phyloP scores from a whole-genome alignment of 768 basidiomycete species.

The Suillus variegatus region DNA sequence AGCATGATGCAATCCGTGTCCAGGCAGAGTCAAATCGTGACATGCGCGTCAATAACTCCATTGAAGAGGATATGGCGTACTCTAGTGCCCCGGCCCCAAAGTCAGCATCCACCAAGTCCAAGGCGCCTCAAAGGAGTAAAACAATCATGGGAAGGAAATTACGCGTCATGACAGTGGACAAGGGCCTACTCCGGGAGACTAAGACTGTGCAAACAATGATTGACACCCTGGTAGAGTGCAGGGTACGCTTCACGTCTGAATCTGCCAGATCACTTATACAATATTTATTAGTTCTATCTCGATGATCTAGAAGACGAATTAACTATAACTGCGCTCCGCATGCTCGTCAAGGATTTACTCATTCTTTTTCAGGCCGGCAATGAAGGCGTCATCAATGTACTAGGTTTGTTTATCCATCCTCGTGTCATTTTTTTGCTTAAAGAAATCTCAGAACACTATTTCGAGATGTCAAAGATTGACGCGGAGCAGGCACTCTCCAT shows the following conservation, averaged over 20 bases:
- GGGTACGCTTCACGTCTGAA: conserved; percentile 52
- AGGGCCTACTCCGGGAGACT: conserved; percentile 91
- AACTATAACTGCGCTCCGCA: conserved; percentile 81
- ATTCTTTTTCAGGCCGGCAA: conserved; percentile 96
- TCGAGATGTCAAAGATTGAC: conserved; percentile 96
- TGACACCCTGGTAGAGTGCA: conserved; percentile 83
- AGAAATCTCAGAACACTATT: conserved; percentile 76
- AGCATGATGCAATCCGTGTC: conserved; percentile 92
- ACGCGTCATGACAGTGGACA: conserved; percentile 91
- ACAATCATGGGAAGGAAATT: conserved; percentile 83
- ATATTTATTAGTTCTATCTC: conserved; percentile 75
- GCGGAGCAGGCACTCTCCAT: conserved; percentile 81
- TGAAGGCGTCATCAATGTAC: conserved; percentile 85
- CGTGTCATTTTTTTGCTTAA: conserved; percentile 14
- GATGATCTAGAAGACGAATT: conserved; percentile 94
- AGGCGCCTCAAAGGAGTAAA: conserved; percentile 60
- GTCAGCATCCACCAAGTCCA: conserved; percentile 35
- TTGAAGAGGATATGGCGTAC: conserved; percentile 58
- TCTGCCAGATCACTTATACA: conserved; percentile 2
- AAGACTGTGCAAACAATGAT: conserved; percentile 89
- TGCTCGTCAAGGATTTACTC: conserved; percentile 95
- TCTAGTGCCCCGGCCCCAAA: conserved; percentile 31
- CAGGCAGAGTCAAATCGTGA: conserved; percentile 94
- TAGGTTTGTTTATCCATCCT: conserved; percentile 54
- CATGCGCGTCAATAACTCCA: conserved; percentile 59